Evolutionary conservation across 208 protist genomes (phyloP).

Genomic region (Entamoeba invadens): DNA sequence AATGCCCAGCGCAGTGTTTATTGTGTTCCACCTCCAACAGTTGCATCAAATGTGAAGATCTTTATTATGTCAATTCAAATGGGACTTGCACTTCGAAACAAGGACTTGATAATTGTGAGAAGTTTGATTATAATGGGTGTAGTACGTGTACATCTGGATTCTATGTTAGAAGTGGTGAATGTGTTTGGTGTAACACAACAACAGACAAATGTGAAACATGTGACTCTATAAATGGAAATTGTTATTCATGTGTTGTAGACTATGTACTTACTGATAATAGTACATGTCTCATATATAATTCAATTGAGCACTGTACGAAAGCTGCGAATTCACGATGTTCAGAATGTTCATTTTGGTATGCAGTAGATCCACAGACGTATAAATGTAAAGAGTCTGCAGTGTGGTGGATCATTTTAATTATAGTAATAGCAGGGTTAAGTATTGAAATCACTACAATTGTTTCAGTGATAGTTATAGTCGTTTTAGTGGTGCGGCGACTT

Average conservation of each 20-base stretch:
- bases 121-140: no score
- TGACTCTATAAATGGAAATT: no score
- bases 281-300: neutral
- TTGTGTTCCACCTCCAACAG: neutral
- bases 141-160: neutral
- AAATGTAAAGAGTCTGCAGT: neutral
- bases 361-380: neutral
- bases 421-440: neutral
- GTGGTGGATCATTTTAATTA: neutral
- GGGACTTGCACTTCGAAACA: neutral
- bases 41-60: neutral
- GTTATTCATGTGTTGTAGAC: no score
- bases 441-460: no score
- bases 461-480: neutral
- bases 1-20: neutral
- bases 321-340: neutral
- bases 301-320: neutral
- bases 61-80: neutral
- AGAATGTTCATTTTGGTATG: no score
- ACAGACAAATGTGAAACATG: no score
- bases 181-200: neutral
- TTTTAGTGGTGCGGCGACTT: neutral
- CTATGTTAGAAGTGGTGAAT: neutral
- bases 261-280: no score
- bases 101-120: no score